These are phyloP conservation scores for Chimonanthus praecox DNA, from an alignment of 164 flowering plant species.

Conservation along the genomic window DNA sequence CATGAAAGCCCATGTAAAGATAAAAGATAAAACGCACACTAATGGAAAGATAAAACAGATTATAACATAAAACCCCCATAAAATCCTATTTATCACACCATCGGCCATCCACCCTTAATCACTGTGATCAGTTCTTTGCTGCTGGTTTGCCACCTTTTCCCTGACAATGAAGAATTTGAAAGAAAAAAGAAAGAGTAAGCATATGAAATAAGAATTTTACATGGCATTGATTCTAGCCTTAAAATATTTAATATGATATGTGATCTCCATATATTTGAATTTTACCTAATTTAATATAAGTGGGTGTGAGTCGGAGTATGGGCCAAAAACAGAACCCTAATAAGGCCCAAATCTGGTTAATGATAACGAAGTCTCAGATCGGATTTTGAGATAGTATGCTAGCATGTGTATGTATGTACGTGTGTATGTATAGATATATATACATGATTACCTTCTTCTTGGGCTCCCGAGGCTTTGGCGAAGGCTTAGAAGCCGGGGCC, in stretches of 20 bases:
- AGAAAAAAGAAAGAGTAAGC: neutral
- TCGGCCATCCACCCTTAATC: neutral
- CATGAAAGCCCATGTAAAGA: neutral
- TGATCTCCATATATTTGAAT: too few relatives aligned
- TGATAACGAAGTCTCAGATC: too few relatives aligned
- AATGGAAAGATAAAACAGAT: neutral
- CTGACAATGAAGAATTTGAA: neutral
- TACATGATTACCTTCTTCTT: constrained; percentile 24
- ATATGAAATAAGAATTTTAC: neutral
- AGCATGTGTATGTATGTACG: neutral
- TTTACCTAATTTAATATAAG: too few relatives aligned
- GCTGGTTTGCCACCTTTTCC: constrained; percentile 4
- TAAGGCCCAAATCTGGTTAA: too few relatives aligned
- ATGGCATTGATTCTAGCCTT: neutral
- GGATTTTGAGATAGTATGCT: too few relatives aligned
- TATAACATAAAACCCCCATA: neutral
- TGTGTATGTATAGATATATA: neutral
- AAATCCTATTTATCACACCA: neutral
- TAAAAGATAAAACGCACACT: neutral
- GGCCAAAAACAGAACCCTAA: too few relatives aligned
- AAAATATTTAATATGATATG: neutral
- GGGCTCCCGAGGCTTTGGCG: constrained; percentile 30
- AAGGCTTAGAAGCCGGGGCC: constrained; percentile 19
- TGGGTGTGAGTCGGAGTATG: too few relatives aligned
- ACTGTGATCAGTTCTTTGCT: neutral